Base-by-base conservation (phyloP, 208 protist species). In the Acanthamoeba royreba region DNA sequence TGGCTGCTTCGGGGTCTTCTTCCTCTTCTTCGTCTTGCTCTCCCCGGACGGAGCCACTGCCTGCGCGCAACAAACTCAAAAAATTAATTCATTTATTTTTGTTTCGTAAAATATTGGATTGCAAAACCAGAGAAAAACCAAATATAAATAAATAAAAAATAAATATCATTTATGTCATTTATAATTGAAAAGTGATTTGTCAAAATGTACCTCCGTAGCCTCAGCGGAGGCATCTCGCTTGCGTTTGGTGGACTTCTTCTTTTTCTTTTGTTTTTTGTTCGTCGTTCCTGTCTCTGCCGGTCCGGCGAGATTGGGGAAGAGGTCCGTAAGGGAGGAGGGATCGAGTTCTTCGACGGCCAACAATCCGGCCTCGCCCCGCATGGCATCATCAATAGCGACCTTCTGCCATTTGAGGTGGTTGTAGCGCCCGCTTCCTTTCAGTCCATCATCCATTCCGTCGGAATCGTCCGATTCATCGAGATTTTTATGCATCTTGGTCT, bases 11-110 rank as follows among this genome's bases (percentile, higher is more conserved):
- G 43, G 28, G 25, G 43, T 9, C 74, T 55, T 53, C 38, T 15
- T 85, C 40, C 8, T 85, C 40, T 91, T 91, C 85, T 91, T 66
- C 28, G 19, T 81, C 69, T 81, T 33, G 22, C 69, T 81, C 69
- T 33, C 28, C 69, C 28, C 33, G 15, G n/a, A n/a, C n/a, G n/a
- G n/a, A 17, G 17, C 69, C 69, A 40, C 69, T 81, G 17, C 69
- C 33, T 81, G n/a, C n/a, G n/a, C n/a, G n/a, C n/a, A n/a, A n/a
- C n/a, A n/a, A n/a, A n/a, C n/a, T n/a, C n/a, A n/a, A n/a, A n/a
- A n/a, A n/a, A n/a, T n/a, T n/a, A n/a, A n/a, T n/a, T n/a, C n/a
- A n/a, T n/a, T n/a, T n/a, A n/a, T n/a, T n/a, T n/a, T n/a, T n/a
- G n/a, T n/a, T n/a, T n/a, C n/a, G n/a, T n/a, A n/a, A n/a, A n/a